These are phyloP conservation scores for Umbelopsis isabellina DNA, from an alignment of 192 early-diverging fungal genomes.

Conservation along the genomic window DNA sequence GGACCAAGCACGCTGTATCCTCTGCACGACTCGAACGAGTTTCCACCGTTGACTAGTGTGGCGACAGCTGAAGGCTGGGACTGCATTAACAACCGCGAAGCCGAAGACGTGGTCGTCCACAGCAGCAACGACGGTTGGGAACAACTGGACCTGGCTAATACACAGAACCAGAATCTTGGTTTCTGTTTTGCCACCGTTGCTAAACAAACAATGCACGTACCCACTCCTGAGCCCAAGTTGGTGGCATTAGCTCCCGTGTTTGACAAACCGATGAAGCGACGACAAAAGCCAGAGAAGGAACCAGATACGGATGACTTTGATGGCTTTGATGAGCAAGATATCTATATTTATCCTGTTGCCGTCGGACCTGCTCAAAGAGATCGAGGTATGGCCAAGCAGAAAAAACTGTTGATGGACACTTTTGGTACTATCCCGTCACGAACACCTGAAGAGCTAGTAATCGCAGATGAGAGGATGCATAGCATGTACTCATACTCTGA, in stretches of 20 bases:
- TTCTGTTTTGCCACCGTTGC: slow-evolving; percentile 6
- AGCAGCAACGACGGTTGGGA: not conserved
- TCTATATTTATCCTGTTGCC: not conserved
- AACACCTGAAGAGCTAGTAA: not conserved
- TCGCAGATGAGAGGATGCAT: not conserved
- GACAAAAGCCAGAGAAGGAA: not conserved
- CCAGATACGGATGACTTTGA: not conserved
- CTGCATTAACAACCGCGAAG: not conserved
- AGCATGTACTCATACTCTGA: not conserved
- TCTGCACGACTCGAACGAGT: not conserved
- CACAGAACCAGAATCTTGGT: not conserved
- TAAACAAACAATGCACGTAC: slow-evolving; percentile 7
- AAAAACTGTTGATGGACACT: not conserved
- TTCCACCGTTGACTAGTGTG: not conserved
- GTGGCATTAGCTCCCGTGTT: not conserved
- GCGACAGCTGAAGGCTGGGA: slow-evolving; percentile 6
- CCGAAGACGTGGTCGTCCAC: not conserved
- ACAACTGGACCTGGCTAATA: not conserved
- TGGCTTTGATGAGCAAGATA: not conserved
- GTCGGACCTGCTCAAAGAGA: too few species aligned
- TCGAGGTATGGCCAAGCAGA: too few species aligned
- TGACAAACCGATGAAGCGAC: not conserved
- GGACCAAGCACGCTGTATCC: not conserved
- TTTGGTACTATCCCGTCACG: not conserved
- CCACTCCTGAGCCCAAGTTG: not conserved